Percentiles rank a stretch among this genome's conserved stretches.
phyloP scores from a whole-genome alignment of 1,284 basidiomycete species.

The Leccinum pallidistipes region DNA sequence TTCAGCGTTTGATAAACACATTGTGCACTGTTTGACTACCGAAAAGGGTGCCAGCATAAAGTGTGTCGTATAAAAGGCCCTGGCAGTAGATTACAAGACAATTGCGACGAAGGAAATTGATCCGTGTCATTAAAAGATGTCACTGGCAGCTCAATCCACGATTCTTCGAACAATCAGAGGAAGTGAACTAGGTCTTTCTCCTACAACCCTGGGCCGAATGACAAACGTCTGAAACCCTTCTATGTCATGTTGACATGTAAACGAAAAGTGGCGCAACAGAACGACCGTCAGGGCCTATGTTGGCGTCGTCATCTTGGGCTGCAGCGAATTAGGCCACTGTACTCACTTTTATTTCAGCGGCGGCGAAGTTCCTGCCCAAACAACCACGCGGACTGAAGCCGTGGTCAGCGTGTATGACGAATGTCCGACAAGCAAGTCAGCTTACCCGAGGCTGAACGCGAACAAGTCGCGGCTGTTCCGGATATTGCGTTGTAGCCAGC shows the following conservation, averaged over 20 bases:
- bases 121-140: background rate
- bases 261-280: slow-evolving; percentile 52
- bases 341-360: slow-evolving; percentile 54
- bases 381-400: slow-evolving; percentile 52
- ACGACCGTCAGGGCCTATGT: slow-evolving; percentile 45
- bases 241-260: slow-evolving; percentile 48
- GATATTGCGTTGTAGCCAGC: slow-evolving; percentile 49
- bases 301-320: slow-evolving; percentile 4
- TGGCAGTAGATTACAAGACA: background rate
- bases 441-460: slow-evolving; percentile 57
- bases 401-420: slow-evolving; percentile 8
- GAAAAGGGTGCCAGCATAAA: background rate
- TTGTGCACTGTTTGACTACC: background rate
- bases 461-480: slow-evolving; percentile 46
- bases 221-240: slow-evolving; percentile 64
- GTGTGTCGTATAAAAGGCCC: no score
- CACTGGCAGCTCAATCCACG: slow-evolving; percentile 15
- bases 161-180: slow-evolving; percentile 48
- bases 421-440: background rate
- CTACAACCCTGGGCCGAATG: slow-evolving; percentile 54
- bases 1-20: background rate
- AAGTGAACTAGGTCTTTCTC: slow-evolving; percentile 51
- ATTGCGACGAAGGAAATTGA: background rate
- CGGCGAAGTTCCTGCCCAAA: slow-evolving; percentile 54
- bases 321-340: background rate